These are phyloP conservation scores for Pseudomonodictys pantanalensis DNA, from an alignment of 495 filamentous ascomycete species.

Conservation along the genomic window DNA sequence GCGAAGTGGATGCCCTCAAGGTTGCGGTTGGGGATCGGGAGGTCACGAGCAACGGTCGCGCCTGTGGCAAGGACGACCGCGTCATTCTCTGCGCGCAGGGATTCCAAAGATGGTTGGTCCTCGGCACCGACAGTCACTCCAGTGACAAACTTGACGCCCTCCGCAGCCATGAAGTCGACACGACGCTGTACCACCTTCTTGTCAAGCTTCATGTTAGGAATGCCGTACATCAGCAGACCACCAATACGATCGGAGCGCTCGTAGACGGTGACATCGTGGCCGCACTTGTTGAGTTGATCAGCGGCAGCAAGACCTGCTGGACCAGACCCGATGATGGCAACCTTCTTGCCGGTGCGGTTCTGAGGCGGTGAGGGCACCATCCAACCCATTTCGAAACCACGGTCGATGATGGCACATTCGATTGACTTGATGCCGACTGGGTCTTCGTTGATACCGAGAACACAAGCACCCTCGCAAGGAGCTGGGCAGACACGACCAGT, in stretches of 20 bases:
- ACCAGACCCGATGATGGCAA: conserved; percentile 93
- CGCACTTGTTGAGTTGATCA: conserved; percentile 93
- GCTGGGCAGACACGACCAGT: conserved; percentile 98
- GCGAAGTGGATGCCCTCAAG: conserved; percentile 94
- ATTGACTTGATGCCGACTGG: conserved; percentile 99
- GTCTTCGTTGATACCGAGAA: conserved; percentile 97
- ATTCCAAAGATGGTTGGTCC: conserved; percentile 68
- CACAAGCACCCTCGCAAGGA: conserved; percentile 96
- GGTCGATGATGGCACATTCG: conserved; percentile 98
- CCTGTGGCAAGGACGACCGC: conserved; percentile 96
- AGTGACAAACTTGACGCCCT: conserved; percentile 83
- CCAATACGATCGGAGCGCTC: conserved; percentile 92
- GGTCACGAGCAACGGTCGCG: conserved; percentile 92
- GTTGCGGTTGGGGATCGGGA: conserved; percentile 88
- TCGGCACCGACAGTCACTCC: conserved; percentile 77
- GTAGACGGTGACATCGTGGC: conserved; percentile 89
- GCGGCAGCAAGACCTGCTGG: conserved; percentile 89
- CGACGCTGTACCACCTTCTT: conserved; percentile 96
- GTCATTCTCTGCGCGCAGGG: conserved; percentile 73
- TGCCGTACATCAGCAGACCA: conserved; percentile 97
- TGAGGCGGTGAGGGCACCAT: conserved; percentile 83
- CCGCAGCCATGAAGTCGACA: conserved; percentile 91
- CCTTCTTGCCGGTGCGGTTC: conserved; percentile 81
- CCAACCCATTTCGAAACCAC: conserved; percentile 99
- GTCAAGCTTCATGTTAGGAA: conserved; percentile 99